phyloP scores from a whole-genome alignment of 1,284 basidiomycete species.

The Testicularia cyperi region DNA sequence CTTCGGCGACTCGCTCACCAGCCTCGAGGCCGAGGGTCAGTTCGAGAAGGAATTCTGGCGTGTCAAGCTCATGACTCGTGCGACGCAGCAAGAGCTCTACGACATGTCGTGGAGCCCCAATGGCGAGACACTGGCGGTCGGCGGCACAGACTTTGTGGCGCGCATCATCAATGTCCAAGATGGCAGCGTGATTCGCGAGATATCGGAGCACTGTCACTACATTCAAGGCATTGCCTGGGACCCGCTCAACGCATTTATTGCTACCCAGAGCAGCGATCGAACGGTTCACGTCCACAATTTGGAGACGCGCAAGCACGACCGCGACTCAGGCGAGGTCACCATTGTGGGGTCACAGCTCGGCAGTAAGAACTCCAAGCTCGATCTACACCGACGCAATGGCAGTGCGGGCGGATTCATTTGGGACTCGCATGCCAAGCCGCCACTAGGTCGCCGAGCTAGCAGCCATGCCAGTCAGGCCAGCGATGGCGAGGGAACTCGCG shows the following conservation, averaged over 20 bases:
- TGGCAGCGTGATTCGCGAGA: slow-evolving; percentile 61
- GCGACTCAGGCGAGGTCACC: slow-evolving; percentile 11
- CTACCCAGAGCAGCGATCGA: slow-evolving; percentile 58
- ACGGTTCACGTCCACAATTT: slow-evolving; percentile 50
- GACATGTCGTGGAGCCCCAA: slow-evolving; percentile 96
- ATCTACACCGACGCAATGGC: slow-evolving; percentile 41
- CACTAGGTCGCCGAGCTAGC: slow-evolving; percentile 46
- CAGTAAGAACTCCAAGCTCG: slow-evolving; percentile 47
- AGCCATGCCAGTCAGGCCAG: slow-evolving; percentile 49
- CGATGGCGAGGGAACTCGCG: slow-evolving; percentile 40
- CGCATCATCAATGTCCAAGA: slow-evolving; percentile 77
- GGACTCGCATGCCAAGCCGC: slow-evolving; percentile 44
- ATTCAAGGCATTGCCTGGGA: slow-evolving; percentile 60
- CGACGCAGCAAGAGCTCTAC: slow-evolving; percentile 73
- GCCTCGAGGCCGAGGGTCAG: slow-evolving; percentile 70
- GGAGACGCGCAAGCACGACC: slow-evolving; percentile 15
- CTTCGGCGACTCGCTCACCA: slow-evolving; percentile 67
- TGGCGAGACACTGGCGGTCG: slow-evolving; percentile 87
- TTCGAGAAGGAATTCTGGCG: slow-evolving; percentile 96
- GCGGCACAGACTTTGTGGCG: slow-evolving; percentile 93
- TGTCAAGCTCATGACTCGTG: slow-evolving; percentile 80
- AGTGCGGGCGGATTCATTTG: slow-evolving; percentile 44
- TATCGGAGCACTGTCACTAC: slow-evolving; percentile 58
- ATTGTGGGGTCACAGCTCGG: slow-evolving; percentile 23
- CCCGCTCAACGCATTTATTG: slow-evolving; percentile 53